phyloP scores from a whole-genome alignment of 257 asterid species.

The Phtheirospermum japonicum region DNA sequence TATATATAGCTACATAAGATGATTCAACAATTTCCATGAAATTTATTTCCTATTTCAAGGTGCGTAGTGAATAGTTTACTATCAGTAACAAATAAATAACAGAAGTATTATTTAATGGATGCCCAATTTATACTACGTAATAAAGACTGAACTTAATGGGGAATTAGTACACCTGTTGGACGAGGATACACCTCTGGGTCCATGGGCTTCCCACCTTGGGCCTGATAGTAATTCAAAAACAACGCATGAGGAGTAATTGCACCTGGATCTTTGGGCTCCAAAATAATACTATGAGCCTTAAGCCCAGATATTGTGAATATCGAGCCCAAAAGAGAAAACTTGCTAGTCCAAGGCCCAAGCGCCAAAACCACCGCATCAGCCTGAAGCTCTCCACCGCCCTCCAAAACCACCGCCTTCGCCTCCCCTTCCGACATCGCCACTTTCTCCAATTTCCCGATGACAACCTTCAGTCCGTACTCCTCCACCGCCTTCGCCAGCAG shows the following conservation, averaged over 20 bases:
- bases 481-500: slow-evolving; percentile 63
- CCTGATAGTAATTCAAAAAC: slow-evolving; percentile 58
- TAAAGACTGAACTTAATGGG: neutral
- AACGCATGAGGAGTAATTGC: slow-evolving; percentile 60
- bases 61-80: too few relatives aligned
- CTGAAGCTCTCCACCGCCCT: slow-evolving; percentile 51
- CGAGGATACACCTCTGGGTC: slow-evolving; percentile 95
- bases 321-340: slow-evolving; percentile 47
- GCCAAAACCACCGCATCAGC: slow-evolving; percentile 74
- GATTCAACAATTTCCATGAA: too few relatives aligned
- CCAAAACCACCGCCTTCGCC: slow-evolving; percentile 61
- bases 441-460: slow-evolving; percentile 59
- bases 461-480: slow-evolving; percentile 59
- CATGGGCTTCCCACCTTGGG: slow-evolving; percentile 64
- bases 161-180: slow-evolving; percentile 61
- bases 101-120: too few relatives aligned
- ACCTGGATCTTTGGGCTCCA: slow-evolving; percentile 54
- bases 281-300: slow-evolving; percentile 77
- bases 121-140: too few relatives aligned
- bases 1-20: too few relatives aligned
- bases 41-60: neutral
- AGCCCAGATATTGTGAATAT: slow-evolving; percentile 55
- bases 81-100: neutral
- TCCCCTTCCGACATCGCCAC: slow-evolving; percentile 57
- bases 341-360: slow-evolving; percentile 91